Base-by-base conservation (phyloP, 2,329 filamentous ascomycete genomes). In the Sclerotinia borealis region DNA sequence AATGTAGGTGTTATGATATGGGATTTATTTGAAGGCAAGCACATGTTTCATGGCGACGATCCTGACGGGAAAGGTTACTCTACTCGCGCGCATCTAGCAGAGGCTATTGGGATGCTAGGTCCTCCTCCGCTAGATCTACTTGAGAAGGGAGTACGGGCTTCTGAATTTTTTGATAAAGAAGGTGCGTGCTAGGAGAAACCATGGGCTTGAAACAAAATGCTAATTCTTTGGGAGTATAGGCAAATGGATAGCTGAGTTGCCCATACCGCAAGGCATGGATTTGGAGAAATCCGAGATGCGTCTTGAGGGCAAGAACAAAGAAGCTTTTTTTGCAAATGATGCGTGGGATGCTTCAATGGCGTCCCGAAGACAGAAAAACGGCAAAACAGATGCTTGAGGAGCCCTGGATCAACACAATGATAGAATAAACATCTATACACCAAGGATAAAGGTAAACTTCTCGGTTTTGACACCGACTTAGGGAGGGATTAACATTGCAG, bases 1-100 rank as follows among this genome's bases (percentile, higher is more conserved):
- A 75, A 72, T 37, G 63, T 72, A 1, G 76, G 72, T 41, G 67
- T 77, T 15, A 54, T 77, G 68, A 75, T 77, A 56, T 71, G 65
- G 68, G 67, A 69, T 41, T 64, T 72, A 63, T 67, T 70, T 66
- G 69, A 71, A 55, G 65, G 65, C 50, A 67, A 51, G 61, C 63
- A 51, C 41, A 63, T 69, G 64, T 71, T 71, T 62, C 37, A 69
- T 66, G 66, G 64, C 41, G 36, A 66, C 49, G 66, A 69, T 45
- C 66, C 70, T 11, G 63, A 64, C 61, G 66, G 68, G 48, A 66
- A 65, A 37, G 58, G 45, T 8, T 60, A 59, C 45, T 59, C 41
- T 29, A 69, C 70, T 66, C 64, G 69, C 45, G 66, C 67, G 55
- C 68, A 72, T 37, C 69, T 73, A 65, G 71, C 71, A 49, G 66